Evolutionary conservation across 179 eudicot species (phyloP), one percentile per base, ranked within the genome.

Genomic region (Monotropa hypopitys): DNA sequence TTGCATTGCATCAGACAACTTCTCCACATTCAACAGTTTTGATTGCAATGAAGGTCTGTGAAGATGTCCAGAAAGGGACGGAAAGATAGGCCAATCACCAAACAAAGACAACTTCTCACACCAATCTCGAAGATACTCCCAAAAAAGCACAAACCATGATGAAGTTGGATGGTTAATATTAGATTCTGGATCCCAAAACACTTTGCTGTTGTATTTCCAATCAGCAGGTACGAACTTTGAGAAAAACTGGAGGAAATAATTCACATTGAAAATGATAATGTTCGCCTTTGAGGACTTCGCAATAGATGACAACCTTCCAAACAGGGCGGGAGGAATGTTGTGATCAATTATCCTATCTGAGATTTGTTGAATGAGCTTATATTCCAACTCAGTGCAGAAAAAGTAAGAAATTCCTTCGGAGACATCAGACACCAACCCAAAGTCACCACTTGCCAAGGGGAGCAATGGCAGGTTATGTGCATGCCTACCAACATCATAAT

Each of bases 21-120:
- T 81, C 54, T 87, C 89, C 56, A 83, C 84, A 81, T 87, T 88
- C 85, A 96, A 84, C 89, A 96, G 75, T 81, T 88, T 96, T 56
- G 89, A 86, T 72, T 85, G 86, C 83, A 35, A 79, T 21, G 88
- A 88, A 78, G 89, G 89, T 88, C 97, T 86, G 81, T 91, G 86
- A 54, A 96, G 82, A 83, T 94, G 92, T 72, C 94, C 94, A 70
- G 94, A 87, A 62, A 88, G 84, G 38, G 97, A 90, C 46, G 98
- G 99, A 77, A 96, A 78, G 80, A 96, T 92, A 50, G 99, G 99
- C 97, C 96, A 96, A 59, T 94, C 99, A 74, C 89, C 89, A 87
- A 96, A 92, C 43, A 86, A 45, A 38, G 94, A 86, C 84, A 96
- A 75, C n/a, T 84, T 80, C 71, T 86, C 85, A 81, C 97, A 91